Evolutionary conservation across 768 basidiomycete species (phyloP).

Genomic region (Tephrocybe rancida): DNA sequence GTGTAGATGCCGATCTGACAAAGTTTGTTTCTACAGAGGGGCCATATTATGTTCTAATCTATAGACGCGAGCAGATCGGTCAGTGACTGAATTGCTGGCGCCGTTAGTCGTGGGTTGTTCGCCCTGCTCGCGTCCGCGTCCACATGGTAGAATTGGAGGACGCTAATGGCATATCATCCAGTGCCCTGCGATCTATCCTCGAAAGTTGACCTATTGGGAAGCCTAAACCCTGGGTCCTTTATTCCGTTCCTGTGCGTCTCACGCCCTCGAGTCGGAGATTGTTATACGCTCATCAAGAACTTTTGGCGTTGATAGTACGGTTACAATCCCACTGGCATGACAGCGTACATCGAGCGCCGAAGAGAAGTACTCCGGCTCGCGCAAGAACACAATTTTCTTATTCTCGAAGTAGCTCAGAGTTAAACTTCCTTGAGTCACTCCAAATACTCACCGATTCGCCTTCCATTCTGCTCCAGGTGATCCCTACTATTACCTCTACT

Average conservation of each 20-base stretch:
- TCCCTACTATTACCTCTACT: slow-evolving; percentile 76
- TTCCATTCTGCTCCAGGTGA: slow-evolving; percentile 51
- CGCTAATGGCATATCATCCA: slow-evolving; percentile 59
- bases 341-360: slow-evolving; percentile 64
- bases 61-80: slow-evolving; percentile 59
- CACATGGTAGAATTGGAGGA: slow-evolving; percentile 64
- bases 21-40: slow-evolving; percentile 39
- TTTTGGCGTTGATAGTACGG: slow-evolving; percentile 55
- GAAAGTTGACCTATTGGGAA: slow-evolving; percentile 69
- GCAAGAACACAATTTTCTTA: slow-evolving; percentile 69
- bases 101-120: not conserved
- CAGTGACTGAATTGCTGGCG: slow-evolving; percentile 13
- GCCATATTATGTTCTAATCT: slow-evolving; percentile 53
- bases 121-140: not conserved
- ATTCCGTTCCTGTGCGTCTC: slow-evolving; percentile 66
- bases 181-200: slow-evolving; percentile 55
- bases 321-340: slow-evolving; percentile 83
- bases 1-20: slow-evolving; percentile 11
- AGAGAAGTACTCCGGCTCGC: slow-evolving; percentile 70
- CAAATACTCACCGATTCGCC: not conserved
- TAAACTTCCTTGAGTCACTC: not conserved
- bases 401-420: slow-evolving; percentile 68
- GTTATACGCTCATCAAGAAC: not conserved
- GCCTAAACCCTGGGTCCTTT: slow-evolving; percentile 70
- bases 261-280: not conserved